phyloP scores from a whole-genome alignment of 306 rosid species.

The Psophocarpus tetragonolobus region DNA sequence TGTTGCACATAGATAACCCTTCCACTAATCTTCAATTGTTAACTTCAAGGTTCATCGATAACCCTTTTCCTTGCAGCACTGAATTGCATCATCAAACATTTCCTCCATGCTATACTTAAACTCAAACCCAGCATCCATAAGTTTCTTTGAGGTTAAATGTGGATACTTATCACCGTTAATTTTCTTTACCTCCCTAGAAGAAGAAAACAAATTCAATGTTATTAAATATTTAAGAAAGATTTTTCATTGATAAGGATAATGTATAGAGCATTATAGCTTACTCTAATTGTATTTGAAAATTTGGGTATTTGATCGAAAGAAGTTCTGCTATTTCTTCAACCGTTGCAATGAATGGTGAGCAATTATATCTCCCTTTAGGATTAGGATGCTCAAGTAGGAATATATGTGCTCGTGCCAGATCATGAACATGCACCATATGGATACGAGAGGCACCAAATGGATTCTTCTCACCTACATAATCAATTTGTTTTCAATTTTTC shows the following conservation, averaged over 20 bases:
- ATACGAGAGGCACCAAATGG: slow-evolving; percentile 5
- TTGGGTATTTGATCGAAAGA: slow-evolving; percentile 45
- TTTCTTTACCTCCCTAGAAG: slow-evolving; percentile 37
- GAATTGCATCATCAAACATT: slow-evolving; percentile 48
- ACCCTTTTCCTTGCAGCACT: slow-evolving; percentile 33
- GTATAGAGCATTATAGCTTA: slow-evolving; percentile 49
- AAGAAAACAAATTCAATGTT: not conserved
- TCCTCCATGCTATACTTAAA: slow-evolving; percentile 51
- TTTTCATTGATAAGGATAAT: not conserved
- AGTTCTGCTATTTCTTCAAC: slow-evolving; percentile 31
- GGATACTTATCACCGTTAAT: slow-evolving; percentile 10
- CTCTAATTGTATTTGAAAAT: slow-evolving; percentile 48
- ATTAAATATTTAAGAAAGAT: not conserved
- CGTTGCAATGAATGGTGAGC: slow-evolving; percentile 42
- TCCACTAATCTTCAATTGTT: not conserved
- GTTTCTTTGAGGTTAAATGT: slow-evolving; percentile 49
- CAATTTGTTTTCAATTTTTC: not conserved
- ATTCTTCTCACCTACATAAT: slow-evolving; percentile 43
- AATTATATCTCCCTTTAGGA: slow-evolving; percentile 60
- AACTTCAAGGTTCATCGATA: not conserved
- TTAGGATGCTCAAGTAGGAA: slow-evolving; percentile 51
- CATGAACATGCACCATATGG: slow-evolving; percentile 61
- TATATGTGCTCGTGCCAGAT: slow-evolving; percentile 54
- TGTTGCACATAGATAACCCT: no score
- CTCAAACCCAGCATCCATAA: slow-evolving; percentile 51